Evolutionary conservation across 2,329 filamentous ascomycete species (phyloP).

Genomic region (Penicillium sp.): DNA sequence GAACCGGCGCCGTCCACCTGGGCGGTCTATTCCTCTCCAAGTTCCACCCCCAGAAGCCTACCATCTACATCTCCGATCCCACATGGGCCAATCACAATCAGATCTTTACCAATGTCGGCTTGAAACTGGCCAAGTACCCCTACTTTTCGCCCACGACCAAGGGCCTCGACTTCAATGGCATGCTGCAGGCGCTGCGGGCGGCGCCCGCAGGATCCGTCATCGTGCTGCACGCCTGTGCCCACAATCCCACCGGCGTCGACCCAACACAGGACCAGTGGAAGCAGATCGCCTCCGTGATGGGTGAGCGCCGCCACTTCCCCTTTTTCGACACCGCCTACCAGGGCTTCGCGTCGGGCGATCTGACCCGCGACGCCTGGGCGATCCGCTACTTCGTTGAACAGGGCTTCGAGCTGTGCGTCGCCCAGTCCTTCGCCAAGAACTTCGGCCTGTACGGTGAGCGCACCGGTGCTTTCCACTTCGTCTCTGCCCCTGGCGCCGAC

Average conservation of each 20-base stretch:
- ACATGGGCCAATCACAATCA: constrained; percentile 99
- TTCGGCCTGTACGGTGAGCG: constrained; percentile 92
- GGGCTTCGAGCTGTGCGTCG: constrained; percentile 67
- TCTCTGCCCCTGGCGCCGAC: constrained; percentile 67
- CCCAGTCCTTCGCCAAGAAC: constrained; percentile 60
- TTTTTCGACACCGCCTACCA: constrained; percentile 99
- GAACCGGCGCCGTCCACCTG: constrained; percentile 90
- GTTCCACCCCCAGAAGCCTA: constrained; percentile 70
- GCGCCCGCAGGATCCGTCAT: constrained; percentile 80
- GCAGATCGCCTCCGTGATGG: constrained; percentile 74
- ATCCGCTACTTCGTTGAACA: constrained; percentile 90
- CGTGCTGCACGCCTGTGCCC: constrained; percentile 89
- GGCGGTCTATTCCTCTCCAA: constrained; percentile 89
- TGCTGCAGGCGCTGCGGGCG: constrained; percentile 65
- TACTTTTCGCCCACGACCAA: constrained; percentile 90
- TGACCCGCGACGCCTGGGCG: constrained; percentile 80
- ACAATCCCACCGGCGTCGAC: constrained; percentile 97
- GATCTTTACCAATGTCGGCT: constrained; percentile 87
- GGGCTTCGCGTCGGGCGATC: constrained; percentile 89
- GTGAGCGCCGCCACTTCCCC: constrained; percentile 78
- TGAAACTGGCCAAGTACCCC: constrained; percentile 76
- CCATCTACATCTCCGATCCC: constrained; percentile 86
- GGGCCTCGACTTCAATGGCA: constrained; percentile 86
- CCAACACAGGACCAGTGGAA: constrained; percentile 93
- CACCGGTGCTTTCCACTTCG: constrained; percentile 91